Percentiles rank a stretch among this genome's conserved stretches.
These are phyloP conservation scores for Decorospora gaudefroyi DNA, from an alignment of 2,329 filamentous ascomycete species.

Conservation along the genomic window DNA sequence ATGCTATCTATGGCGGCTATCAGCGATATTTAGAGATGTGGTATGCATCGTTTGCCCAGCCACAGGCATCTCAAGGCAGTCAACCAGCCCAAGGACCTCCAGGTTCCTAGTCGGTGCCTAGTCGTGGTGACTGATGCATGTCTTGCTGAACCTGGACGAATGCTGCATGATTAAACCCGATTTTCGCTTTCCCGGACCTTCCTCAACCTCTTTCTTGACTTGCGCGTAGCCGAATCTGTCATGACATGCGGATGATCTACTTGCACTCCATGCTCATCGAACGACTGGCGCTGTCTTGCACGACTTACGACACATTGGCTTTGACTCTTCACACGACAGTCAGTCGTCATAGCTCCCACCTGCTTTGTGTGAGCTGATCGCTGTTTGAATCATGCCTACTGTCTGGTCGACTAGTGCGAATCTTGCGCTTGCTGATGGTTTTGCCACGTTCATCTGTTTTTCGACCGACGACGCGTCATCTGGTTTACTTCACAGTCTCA, in stretches of 20 bases:
- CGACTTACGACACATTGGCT: constrained; percentile 9
- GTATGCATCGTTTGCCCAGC: constrained; percentile 71
- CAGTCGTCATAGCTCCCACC: constrained; percentile 6
- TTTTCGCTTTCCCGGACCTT: constrained; percentile 19
- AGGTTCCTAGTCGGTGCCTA: constrained; percentile 41
- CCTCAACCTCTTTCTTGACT: constrained; percentile 29
- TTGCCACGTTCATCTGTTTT: constrained; percentile 2
- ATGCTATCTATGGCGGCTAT: constrained; percentile 82
- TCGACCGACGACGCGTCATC: constrained; percentile 3
- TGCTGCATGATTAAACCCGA: constrained; percentile 41
- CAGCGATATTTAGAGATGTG: constrained; percentile 78
- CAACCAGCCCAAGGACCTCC: constrained; percentile 41
- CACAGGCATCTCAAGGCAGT: constrained; percentile 51
- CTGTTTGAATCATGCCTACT: constrained; percentile 17
- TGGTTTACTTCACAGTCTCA: not conserved
- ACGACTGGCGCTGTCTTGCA: constrained; percentile 7
- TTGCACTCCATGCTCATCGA: constrained; percentile 22
- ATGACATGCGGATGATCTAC: constrained; percentile 29
- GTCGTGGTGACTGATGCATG: constrained; percentile 43
- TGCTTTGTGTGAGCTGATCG: constrained; percentile 23
- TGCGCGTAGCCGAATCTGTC: constrained; percentile 22
- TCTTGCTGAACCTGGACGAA: constrained; percentile 44
- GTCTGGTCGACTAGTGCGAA: constrained; percentile 15
- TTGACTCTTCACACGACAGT: constrained; percentile 4
- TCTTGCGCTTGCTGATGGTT: constrained; percentile 1